phyloP scores from a whole-genome alignment of 768 basidiomycete species.

The Suillus bovinus region DNA sequence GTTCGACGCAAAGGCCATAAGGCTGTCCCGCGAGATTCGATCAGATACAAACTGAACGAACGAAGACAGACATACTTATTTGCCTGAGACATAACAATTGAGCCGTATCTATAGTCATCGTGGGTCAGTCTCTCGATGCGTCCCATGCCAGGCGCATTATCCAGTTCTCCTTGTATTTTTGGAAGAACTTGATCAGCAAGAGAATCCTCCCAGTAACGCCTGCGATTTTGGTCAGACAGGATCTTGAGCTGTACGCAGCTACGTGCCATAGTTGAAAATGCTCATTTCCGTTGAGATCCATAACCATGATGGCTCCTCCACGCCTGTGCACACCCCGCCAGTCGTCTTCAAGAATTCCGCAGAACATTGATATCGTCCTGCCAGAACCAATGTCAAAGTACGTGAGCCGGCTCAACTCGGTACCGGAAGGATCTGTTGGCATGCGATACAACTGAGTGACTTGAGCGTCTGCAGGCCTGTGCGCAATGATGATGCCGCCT shows the following conservation, averaged over 20 bases:
- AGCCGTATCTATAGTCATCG: slow-evolving; percentile 35
- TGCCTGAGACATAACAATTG: slow-evolving; percentile 33
- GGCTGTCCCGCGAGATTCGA: slow-evolving; percentile 21
- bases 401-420: slow-evolving; percentile 36
- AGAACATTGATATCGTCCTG: slow-evolving; percentile 33
- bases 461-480: slow-evolving; percentile 41
- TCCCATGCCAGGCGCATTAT: slow-evolving; percentile 40
- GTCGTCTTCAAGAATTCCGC: slow-evolving; percentile 39
- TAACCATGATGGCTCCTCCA: slow-evolving; percentile 38
- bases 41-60: not conserved
- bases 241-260: not conserved
- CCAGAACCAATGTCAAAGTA: slow-evolving; percentile 42
- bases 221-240: slow-evolving; percentile 10
- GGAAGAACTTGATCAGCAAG: slow-evolving; percentile 28
- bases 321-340: slow-evolving; percentile 40
- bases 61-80: slow-evolving; percentile 31
- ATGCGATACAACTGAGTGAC: slow-evolving; percentile 40
- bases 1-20: slow-evolving; percentile 43
- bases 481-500: slow-evolving; percentile 34
- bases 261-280: slow-evolving; percentile 43
- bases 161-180: slow-evolving; percentile 37
- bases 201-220: slow-evolving; percentile 46
- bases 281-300: slow-evolving; percentile 43
- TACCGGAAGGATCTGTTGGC: slow-evolving; percentile 25
- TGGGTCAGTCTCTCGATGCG: slow-evolving; percentile 45